Evolutionary conservation across 345 rosid genomes (phyloP).

Genomic region (Ricinus communis): DNA sequence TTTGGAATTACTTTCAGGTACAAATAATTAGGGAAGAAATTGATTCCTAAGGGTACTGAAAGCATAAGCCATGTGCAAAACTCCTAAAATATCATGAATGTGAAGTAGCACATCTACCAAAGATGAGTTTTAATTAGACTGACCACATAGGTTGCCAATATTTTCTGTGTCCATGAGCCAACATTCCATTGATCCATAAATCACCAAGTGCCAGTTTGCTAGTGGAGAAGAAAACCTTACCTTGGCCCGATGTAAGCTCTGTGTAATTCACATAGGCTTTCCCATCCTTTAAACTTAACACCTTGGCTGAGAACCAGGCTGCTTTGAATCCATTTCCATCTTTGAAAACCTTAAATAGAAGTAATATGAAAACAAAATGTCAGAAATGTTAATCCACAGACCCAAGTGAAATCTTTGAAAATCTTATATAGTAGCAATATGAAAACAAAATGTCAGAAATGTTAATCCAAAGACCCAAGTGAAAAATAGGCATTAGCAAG

Average conservation of each 20-base stretch:
- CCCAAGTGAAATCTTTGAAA: conserved; percentile 78
- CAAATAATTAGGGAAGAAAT: background rate
- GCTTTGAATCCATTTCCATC: conserved; percentile 61
- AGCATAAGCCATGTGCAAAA: background rate
- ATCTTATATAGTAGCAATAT: conserved; percentile 42
- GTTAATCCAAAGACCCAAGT: background rate
- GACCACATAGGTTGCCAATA: background rate
- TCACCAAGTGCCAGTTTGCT: background rate
- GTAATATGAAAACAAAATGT: background rate
- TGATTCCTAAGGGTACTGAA: background rate
- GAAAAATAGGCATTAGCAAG: background rate
- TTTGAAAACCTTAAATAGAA: conserved; percentile 63
- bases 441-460: background rate
- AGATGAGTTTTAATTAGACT: background rate
- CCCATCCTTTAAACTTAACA: conserved; percentile 67
- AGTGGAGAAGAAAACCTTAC: conserved; percentile 37
- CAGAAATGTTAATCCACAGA: background rate
- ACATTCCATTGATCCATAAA: conserved; percentile 5
- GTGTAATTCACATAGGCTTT: conserved; percentile 71
- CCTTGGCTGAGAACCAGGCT: conserved; percentile 82
- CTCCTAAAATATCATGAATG: background rate
- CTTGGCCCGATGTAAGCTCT: conserved; percentile 64
- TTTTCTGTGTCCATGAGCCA: conserved; percentile 7
- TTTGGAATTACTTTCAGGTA: background rate
- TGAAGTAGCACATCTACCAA: background rate